These are phyloP conservation scores for Irpex sp. DNA, from an alignment of 1,284 basidiomycete genomes.

Conservation along the genomic window DNA sequence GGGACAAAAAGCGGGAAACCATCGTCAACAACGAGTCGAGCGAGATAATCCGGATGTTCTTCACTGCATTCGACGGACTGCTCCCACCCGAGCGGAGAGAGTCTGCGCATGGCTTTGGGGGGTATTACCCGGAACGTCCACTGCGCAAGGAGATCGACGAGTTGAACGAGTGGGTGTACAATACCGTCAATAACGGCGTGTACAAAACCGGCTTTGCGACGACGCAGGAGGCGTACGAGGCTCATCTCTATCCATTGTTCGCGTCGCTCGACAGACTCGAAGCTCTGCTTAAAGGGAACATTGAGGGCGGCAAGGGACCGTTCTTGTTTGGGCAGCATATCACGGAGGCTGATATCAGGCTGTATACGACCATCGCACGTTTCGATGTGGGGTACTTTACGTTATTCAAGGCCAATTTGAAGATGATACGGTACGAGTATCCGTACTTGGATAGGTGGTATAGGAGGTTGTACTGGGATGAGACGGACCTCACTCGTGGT, in stretches of 20 bases:
- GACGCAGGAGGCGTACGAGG: constrained; percentile 78
- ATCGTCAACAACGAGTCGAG: constrained; percentile 96
- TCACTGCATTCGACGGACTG: constrained; percentile 76
- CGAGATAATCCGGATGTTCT: constrained; percentile 93
- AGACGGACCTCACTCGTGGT: constrained; percentile 30
- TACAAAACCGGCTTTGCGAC: constrained; percentile 92
- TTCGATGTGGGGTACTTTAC: constrained; percentile 87
- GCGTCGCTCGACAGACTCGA: constrained; percentile 80
- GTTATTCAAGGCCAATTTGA: constrained; percentile 93
- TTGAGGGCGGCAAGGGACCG: constrained; percentile 23
- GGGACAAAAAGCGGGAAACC: constrained; percentile 88
- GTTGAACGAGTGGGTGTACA: constrained; percentile 86
- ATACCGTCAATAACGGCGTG: constrained; percentile 79
- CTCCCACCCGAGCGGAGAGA: constrained; percentile 40
- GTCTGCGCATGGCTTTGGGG: background rate
- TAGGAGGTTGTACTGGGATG: constrained; percentile 89
- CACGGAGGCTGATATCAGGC: constrained; percentile 90
- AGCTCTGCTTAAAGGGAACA: constrained; percentile 68
- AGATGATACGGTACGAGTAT: constrained; percentile 74
- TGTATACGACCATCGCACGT: constrained; percentile 86
- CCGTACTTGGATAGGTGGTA: constrained; percentile 84
- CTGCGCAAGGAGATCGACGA: constrained; percentile 79
- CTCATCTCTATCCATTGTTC: constrained; percentile 73
- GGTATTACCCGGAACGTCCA: constrained; percentile 60
- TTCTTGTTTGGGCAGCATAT: constrained; percentile 80